These are phyloP conservation scores for Fomitopsis pinicola DNA, from an alignment of 1,284 basidiomycete genomes.

Conservation along the genomic window DNA sequence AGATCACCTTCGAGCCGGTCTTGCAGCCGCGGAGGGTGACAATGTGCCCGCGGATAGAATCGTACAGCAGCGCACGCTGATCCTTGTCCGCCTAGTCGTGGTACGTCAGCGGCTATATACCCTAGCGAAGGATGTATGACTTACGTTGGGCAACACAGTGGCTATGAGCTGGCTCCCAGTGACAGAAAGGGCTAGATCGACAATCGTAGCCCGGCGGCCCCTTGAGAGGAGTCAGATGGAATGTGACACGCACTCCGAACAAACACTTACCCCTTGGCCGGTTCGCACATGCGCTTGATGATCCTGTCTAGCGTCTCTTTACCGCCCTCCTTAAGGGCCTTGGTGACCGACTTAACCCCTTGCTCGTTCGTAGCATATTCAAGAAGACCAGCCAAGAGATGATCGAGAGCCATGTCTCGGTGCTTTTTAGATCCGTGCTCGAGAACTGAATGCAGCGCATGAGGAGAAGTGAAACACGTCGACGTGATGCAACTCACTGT, in stretches of 20 bases:
- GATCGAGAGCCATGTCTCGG: constrained; percentile 66
- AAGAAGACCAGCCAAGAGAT: constrained; percentile 65
- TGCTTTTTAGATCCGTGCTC: constrained; percentile 76
- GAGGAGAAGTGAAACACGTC: not conserved
- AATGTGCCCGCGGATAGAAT: constrained; percentile 79
- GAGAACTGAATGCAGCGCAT: constrained; percentile 44
- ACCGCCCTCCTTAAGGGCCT: constrained; percentile 79
- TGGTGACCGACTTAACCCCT: constrained; percentile 77
- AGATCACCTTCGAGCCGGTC: constrained; percentile 83
- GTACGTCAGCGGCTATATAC: not conserved
- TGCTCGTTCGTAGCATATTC: constrained; percentile 78
- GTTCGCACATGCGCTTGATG: constrained; percentile 76
- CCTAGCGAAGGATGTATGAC: constrained; percentile 11
- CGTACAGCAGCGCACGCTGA: constrained; percentile 71
- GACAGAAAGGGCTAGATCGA: constrained; percentile 76
- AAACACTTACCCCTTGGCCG: constrained; percentile 60
- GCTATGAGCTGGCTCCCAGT: constrained; percentile 81
- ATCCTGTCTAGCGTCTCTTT: constrained; percentile 66
- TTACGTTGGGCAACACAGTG: constrained; percentile 67
- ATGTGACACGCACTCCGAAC: not conserved
- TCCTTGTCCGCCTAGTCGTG: constrained; percentile 67
- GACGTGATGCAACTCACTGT: constrained; percentile 47
- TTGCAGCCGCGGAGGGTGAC: constrained; percentile 82
- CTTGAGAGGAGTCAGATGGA: constrained; percentile 29
- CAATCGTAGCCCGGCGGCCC: constrained; percentile 74